Conservation (phyloP, 768 basidiomycete genomes). For the Amanita subjunquillea region DNA sequence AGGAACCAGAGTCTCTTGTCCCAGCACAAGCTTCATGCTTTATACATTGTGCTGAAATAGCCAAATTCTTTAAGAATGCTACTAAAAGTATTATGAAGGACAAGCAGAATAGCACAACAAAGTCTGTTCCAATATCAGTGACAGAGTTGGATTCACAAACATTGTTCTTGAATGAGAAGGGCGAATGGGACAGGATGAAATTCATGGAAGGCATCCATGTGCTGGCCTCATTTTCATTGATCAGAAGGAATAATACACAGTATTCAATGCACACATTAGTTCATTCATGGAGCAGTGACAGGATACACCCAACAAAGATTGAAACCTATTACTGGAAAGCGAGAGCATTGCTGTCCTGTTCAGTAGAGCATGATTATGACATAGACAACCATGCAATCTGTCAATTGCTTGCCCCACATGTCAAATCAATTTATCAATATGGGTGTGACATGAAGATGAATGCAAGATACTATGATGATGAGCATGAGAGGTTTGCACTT, state of each 20-base stretch:
- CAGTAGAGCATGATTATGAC: background rate
- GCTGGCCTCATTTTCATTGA: slow-evolving; percentile 9
- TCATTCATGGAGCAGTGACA: slow-evolving; percentile 5
- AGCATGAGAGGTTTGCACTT: too few relatives aligned
- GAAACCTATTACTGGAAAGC: background rate
- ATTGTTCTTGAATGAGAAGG: background rate
- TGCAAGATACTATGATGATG: too few relatives aligned
- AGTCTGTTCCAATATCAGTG: background rate
- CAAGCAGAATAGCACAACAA: too few relatives aligned
- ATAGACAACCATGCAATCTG: too few relatives aligned
- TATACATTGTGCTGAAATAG: too few relatives aligned
- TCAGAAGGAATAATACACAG: slow-evolving; percentile 1
- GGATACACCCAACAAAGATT: background rate
- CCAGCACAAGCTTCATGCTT: too few relatives aligned
- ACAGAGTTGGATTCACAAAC: background rate
- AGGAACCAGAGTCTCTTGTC: background rate
- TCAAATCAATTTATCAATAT: too few relatives aligned
- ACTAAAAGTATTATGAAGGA: too few relatives aligned
- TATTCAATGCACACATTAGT: slow-evolving; percentile 9
- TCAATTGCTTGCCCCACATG: too few relatives aligned
- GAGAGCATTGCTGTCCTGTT: background rate
- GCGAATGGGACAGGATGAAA: background rate
- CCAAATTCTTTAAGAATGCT: too few relatives aligned
- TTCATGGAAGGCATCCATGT: slow-evolving; percentile 5
- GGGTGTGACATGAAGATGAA: too few relatives aligned